Base-by-base conservation (phyloP, 805 yeast species). In the Metschnikowia baotianmanensis region DNA sequence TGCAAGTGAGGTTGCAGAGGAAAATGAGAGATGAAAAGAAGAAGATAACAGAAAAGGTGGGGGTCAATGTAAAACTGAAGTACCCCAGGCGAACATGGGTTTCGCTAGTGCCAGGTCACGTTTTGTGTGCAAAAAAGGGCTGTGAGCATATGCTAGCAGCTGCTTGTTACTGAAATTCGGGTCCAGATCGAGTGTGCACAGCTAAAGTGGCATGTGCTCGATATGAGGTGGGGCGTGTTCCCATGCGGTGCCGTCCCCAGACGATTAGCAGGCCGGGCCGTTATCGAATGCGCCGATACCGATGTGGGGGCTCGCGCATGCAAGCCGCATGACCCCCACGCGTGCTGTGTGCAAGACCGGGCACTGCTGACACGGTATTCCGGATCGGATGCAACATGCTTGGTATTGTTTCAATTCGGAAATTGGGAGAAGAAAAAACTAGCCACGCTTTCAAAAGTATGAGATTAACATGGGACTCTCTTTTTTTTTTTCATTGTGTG, bases 261-360 rank as follows among this genome's bases (percentile, higher is more conserved):
- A 10, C 27, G 13, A 25, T 5, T 25, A 13, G 27, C 27, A 25
- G 27, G 27, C 10, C 10, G n/a, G n/a, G 27, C 27, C 27, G n/a
- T 25, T 25, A 25, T 25, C 27, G 27, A 12, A 25, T 10, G 5
- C 13, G n/a, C 12, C 27, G 33, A 30, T 30, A 18, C 17, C 26
- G 6, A 15, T 16, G 35, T 22, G 35, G 34, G 35, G 35, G 26
- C 27, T 11, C 22, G 35, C 27, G 27, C 12, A 22, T 32, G 27
- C 4, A 32, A 5, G 35, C 27, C 26, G 33, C 21, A 12, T 30
- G 23, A 30, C 33, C 22, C n/a, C 33, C 33, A 30, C 33, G 13
- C 4, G 11, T 17, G 11, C 23, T 18, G 23, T 4, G 21, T 30
- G 33, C 33, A 30, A 23, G 33, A 25, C n/a, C 7, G 27, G n/a